Percentiles rank a stretch among this genome's conserved stretches.
phyloP scores from a whole-genome alignment of 331 rosid genomes.

The Cydonia oblonga region DNA sequence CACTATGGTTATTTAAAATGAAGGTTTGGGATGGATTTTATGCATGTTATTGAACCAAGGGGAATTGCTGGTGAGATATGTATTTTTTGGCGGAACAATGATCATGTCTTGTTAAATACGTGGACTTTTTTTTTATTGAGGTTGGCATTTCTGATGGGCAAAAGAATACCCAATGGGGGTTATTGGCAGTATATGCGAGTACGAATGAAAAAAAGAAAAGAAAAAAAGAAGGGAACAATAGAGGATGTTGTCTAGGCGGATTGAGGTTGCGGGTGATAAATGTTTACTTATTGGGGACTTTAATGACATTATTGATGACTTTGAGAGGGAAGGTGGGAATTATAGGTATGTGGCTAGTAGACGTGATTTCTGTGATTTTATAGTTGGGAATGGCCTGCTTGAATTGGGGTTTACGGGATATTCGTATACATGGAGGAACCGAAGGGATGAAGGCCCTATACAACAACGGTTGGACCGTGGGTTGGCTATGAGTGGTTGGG shows the following conservation, averaged over 20 bases:
- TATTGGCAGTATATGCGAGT: not conserved
- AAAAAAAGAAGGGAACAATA: not conserved
- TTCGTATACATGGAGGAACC: too few species aligned
- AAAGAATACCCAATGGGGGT: accelerated
- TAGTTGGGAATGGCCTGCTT: too few species aligned
- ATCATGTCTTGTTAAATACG: not conserved
- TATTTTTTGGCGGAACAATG: not conserved
- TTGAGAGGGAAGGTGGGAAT: not conserved
- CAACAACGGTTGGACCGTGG: too few species aligned
- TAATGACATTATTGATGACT: not conserved
- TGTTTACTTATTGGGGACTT: not conserved
- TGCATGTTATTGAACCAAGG: not conserved
- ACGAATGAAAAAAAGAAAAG: too few species aligned
- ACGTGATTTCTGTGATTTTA: too few species aligned
- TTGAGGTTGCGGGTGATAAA: not conserved
- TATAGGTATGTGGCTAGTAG: not conserved
- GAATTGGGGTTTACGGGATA: too few species aligned
- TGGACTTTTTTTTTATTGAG: not conserved
- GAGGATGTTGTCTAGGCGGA: accelerated
- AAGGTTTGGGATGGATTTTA: not conserved
- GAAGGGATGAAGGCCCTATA: too few species aligned
- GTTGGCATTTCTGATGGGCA: not conserved
- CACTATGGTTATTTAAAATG: not conserved
- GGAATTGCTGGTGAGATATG: not conserved
- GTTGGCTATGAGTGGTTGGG: too few species aligned